These are phyloP conservation scores for Penicillium digitatum DNA, from an alignment of 2,329 filamentous ascomycete species.

Conservation along the genomic window DNA sequence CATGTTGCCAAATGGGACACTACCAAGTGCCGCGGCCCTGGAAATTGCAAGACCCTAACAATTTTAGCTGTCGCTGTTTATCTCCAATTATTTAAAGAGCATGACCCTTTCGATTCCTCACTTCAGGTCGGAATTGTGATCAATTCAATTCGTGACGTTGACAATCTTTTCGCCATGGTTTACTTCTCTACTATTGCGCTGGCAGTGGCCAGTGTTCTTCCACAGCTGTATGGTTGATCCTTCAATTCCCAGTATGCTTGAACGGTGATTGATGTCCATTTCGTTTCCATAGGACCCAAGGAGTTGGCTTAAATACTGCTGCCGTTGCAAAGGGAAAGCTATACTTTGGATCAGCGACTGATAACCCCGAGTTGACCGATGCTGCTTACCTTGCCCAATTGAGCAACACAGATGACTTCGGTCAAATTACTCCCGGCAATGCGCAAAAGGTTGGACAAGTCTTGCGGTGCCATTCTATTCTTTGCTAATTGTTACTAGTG, in stretches of 20 bases:
- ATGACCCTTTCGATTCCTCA: not conserved
- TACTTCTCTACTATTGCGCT: slow-evolving; percentile 15
- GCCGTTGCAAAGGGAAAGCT: slow-evolving; percentile 54
- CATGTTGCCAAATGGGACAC: not conserved
- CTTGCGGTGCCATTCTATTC: rapidly evolving
- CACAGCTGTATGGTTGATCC: slow-evolving; percentile 16
- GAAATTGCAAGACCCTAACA: not conserved
- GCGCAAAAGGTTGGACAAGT: slow-evolving; percentile 47
- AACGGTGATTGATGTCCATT: not conserved
- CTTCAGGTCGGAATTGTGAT: not conserved
- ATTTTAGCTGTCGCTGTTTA: not conserved
- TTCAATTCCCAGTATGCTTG: not conserved
- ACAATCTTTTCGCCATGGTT: slow-evolving; percentile 17
- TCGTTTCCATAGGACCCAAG: slow-evolving; percentile 13
- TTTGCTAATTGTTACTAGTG: slow-evolving; percentile 43
- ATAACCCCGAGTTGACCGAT: slow-evolving; percentile 54
- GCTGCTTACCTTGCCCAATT: slow-evolving; percentile 54
- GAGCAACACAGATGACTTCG: slow-evolving; percentile 59
- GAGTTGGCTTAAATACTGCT: slow-evolving; percentile 27
- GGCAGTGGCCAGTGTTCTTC: slow-evolving; percentile 23
- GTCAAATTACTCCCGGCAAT: slow-evolving; percentile 62
- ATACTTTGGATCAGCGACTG: slow-evolving; percentile 58
- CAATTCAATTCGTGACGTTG: not conserved
- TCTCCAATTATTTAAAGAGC: slow-evolving; percentile 1
- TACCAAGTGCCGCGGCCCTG: not conserved